Evolutionary conservation across 2,329 filamentous ascomycete species (phyloP).

Genomic region (Chaetomium olivaceum): DNA sequence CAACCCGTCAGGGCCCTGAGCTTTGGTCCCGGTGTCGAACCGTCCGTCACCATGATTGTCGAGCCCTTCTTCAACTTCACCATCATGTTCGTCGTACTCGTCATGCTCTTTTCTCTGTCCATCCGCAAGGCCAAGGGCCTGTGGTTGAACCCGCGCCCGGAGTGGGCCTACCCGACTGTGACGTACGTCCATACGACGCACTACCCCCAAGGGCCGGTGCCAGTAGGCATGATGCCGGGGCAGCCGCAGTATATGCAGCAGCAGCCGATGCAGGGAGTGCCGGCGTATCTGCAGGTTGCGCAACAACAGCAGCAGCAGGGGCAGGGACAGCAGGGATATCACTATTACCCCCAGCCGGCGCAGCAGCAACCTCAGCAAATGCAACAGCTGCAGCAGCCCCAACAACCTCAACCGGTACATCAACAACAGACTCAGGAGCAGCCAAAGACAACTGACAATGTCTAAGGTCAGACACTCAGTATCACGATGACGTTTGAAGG

Average conservation of each 20-base stretch:
- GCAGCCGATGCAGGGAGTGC: conserved; percentile 6
- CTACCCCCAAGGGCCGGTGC: background rate
- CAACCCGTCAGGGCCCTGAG: too few species aligned
- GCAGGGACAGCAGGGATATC: conserved; percentile 11
- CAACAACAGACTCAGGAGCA: conserved; percentile 10
- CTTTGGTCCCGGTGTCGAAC: too few species aligned
- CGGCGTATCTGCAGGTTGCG: conserved; percentile 16
- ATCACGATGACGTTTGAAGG: background rate
- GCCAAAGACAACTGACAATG: background rate
- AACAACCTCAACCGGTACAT: conserved; percentile 9
- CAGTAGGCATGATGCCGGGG: background rate
- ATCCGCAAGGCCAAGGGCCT: conserved; percentile 32
- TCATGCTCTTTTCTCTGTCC: conserved; percentile 32
- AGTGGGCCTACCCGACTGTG: conserved; percentile 12
- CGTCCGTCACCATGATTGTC: conserved; percentile 6
- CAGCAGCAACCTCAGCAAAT: conserved; percentile 1
- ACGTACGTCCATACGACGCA: background rate
- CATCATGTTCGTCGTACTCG: conserved; percentile 29
- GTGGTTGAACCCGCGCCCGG: conserved; percentile 32
- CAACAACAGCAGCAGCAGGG: conserved; percentile 12
- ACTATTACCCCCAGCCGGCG: conserved; percentile 9
- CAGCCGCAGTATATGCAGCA: conserved; percentile 8
- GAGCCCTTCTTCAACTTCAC: conserved; percentile 28
- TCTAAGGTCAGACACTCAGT: background rate
- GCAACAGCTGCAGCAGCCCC: conserved; percentile 8